Conservation (phyloP, 1,284 basidiomycete species). For the Bjerkandera adusta region DNA sequence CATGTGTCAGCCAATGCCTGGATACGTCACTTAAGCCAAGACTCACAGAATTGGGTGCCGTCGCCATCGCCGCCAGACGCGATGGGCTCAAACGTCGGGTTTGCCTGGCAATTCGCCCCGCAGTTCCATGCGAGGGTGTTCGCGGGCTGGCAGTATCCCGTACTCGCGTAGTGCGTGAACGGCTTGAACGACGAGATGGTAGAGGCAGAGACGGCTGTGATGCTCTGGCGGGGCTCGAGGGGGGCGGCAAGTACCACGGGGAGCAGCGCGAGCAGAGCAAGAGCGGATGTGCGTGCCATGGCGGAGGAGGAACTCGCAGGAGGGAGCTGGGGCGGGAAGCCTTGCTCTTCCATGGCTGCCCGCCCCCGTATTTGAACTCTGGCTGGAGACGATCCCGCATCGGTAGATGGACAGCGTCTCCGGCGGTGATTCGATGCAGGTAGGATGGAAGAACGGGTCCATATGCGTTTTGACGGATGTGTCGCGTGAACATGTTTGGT, state of each 20-base stretch:
- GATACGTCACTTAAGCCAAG: slow-evolving; percentile 22
- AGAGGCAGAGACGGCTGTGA: slow-evolving; percentile 30
- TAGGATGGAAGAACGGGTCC: too few species aligned
- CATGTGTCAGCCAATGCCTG: background rate
- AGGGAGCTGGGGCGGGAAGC: background rate
- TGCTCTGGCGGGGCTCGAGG: slow-evolving; percentile 10
- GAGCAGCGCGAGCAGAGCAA: background rate
- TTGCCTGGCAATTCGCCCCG: slow-evolving; percentile 41
- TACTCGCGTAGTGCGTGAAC: slow-evolving; percentile 38
- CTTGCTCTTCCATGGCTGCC: background rate
- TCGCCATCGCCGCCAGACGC: slow-evolving; percentile 63
- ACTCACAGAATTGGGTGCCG: slow-evolving; percentile 46
- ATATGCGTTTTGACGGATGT: too few species aligned
- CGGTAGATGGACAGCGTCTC: background rate
- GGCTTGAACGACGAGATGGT: slow-evolving; percentile 37
- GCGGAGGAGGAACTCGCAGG: background rate
- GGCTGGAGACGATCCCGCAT: background rate
- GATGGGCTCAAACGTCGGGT: slow-evolving; percentile 50
- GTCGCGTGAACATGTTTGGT: too few species aligned
- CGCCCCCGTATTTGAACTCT: background rate
- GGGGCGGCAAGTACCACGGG: background rate
- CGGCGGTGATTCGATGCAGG: too few species aligned
- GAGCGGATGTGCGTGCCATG: slow-evolving; percentile 7
- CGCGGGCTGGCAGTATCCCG: slow-evolving; percentile 34
- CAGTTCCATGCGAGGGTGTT: slow-evolving; percentile 34